Percentiles rank a stretch among this genome's conserved stretches.
Evolutionary conservation across 1,139 yeast species (phyloP).

Genomic region (Hanseniaspora uvarum): DNA sequence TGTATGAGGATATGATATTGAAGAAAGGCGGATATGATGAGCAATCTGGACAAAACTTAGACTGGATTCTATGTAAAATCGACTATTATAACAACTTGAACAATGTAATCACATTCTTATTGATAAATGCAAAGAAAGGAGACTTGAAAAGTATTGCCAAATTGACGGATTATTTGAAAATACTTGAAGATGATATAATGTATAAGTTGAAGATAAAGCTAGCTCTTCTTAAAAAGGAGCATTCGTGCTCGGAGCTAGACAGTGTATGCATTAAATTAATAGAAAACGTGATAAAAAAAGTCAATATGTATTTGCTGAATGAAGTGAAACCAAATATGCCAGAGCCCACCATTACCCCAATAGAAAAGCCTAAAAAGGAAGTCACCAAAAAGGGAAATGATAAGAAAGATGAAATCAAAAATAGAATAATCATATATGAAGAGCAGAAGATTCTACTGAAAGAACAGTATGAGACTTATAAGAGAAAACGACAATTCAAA

Average conservation of each 20-base stretch:
- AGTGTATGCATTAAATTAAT: background rate
- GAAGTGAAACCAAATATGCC: constrained; percentile 2
- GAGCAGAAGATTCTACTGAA: constrained; percentile 4
- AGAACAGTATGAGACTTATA: background rate
- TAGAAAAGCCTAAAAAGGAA: background rate
- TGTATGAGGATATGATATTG: constrained; percentile 2
- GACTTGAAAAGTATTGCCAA: background rate
- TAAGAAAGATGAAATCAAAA: background rate
- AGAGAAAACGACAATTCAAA: constrained; percentile 3
- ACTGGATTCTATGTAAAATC: constrained; percentile 13
- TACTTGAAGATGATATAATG: constrained; percentile 11
- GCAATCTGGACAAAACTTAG: constrained; percentile 4
- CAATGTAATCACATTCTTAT: background rate
- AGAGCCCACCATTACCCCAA: background rate
- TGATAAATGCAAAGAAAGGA: background rate
- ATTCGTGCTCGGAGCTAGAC: background rate
- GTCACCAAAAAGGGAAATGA: background rate
- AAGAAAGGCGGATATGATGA: constrained; percentile 7
- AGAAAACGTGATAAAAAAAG: constrained; percentile 1
- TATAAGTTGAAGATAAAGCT: constrained; percentile 3
- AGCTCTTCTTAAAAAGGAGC: background rate
- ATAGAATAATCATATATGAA: constrained; percentile 6
- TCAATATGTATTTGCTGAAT: background rate
- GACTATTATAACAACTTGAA: constrained; percentile 11
- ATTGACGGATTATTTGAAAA: constrained; percentile 4